Base-by-base conservation (phyloP, 1,284 basidiomycete species). In the Cutaneotrichosporon sp. region DNA sequence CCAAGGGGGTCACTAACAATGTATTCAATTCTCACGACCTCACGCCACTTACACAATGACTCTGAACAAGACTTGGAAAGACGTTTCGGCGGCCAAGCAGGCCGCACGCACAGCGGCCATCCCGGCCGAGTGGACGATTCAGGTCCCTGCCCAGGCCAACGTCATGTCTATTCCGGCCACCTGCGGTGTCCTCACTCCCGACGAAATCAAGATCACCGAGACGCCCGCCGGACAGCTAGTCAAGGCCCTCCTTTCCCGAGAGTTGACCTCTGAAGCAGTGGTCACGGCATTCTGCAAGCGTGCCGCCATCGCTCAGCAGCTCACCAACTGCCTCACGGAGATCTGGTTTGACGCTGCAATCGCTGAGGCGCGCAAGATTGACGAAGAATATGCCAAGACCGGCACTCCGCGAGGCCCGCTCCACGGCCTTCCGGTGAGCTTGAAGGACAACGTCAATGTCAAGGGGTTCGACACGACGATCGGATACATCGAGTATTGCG, bases 281-380 rank as follows among this genome's bases (percentile, higher is more conserved):
- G 70, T 65, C 4, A 42, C 64, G 5, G 79, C 90, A 0, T 92
- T 89, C 76, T 86, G 86, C 75, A 92, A 92, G 80, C 83, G 90
- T 26, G 89, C 91, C 0, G 83, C 90, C 51, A 79, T 92, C 58
- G 90, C 91, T 1, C 91, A 92, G 64, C 91, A 92, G 74, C 79
- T 91, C 14, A 71, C 79, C 67, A 66, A 81, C 76, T 79, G 80
- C 71, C 22, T 83, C 60, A 69, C 81, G 55, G 78, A 80, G 66
- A 74, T 82, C 57, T 75, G 79, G 62, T 77, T 82, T 62, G 75
- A 78, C 2, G 69, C 76, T 21, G 82, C 74, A 0, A 64, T 80
- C 30, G 74, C 62, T 26, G 65, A 73, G 11, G 82, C 82, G 0
- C 63, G 66, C n/a, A 69, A 73, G 32, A 70, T 81, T n/a, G 83